A percentile compares a stretch with the other conserved stretches of the same genome.
Conservation (phyloP, 352 stramenopile species). For the Pythium aquatile region DNA sequence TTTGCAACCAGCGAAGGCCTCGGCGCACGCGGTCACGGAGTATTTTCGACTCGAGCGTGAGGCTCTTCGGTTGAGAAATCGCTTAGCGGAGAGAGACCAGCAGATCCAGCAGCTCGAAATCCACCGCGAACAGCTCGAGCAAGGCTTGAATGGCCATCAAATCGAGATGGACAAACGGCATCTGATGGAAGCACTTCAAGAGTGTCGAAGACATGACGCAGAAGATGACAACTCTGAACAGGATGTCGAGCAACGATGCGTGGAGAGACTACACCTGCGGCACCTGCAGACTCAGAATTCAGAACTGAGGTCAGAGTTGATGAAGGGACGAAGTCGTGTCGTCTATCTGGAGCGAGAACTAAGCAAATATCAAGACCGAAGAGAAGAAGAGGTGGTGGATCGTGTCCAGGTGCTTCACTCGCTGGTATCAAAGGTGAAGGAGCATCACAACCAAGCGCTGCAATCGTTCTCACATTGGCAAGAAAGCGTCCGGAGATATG, state of each 20-base stretch:
- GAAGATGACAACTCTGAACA: neutral
- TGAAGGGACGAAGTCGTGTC: slow-evolving; percentile 5
- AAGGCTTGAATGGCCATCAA: neutral
- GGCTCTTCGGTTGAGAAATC: slow-evolving; percentile 9
- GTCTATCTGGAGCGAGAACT: slow-evolving; percentile 8
- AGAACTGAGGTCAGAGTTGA: slow-evolving; percentile 13
- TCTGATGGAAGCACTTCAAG: neutral
- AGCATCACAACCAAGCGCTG: slow-evolving; percentile 10
- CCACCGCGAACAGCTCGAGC: slow-evolving; percentile 13
- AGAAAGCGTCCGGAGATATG: neutral
- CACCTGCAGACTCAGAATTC: slow-evolving; percentile 7
- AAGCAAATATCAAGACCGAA: neutral
- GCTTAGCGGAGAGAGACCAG: slow-evolving; percentile 10
- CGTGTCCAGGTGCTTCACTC: neutral
- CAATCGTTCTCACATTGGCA: slow-evolving; percentile 6
- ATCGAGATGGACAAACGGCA: neutral
- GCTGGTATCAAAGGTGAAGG: neutral
- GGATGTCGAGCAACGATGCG: neutral
- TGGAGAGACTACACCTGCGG: slow-evolving; percentile 1
- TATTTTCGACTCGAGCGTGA: slow-evolving; percentile 26
- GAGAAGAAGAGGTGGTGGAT: neutral
- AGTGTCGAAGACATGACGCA: neutral
- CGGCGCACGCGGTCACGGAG: slow-evolving; percentile 13
- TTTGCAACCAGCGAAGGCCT: slow-evolving; percentile 4
- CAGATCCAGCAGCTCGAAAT: slow-evolving; percentile 14